A percentile compares a stretch with the other conserved stretches of the same genome.
phyloP scores from a whole-genome alignment of 2,329 filamentous ascomycete genomes.

The Rosellinia necatrix region DNA sequence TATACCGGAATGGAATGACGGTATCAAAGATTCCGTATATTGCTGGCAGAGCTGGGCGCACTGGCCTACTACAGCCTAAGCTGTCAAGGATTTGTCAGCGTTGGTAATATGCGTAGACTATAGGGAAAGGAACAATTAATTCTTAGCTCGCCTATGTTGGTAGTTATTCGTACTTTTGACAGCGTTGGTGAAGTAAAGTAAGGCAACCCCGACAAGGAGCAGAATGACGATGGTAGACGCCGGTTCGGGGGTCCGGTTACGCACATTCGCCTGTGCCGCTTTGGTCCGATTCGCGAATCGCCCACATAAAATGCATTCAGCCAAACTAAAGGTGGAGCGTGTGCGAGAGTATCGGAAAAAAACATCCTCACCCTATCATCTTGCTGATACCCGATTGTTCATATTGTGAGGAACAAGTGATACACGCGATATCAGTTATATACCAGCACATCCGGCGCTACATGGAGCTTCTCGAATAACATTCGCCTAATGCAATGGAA shows the following conservation, averaged over 20 bases:
- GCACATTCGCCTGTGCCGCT: neutral
- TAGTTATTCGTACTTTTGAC: no score
- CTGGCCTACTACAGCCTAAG: neutral
- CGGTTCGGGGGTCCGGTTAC: no score
- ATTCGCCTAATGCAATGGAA: neutral
- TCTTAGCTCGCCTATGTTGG: neutral
- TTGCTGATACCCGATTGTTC: neutral
- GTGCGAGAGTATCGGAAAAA: neutral
- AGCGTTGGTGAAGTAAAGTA: no score
- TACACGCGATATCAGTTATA: neutral
- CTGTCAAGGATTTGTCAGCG: neutral
- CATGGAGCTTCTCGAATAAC: neutral
- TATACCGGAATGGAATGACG: neutral
- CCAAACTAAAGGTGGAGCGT: conserved; percentile 1
- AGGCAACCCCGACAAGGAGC: no score
- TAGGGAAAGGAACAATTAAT: neutral
- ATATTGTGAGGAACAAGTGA: neutral
- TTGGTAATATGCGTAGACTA: neutral
- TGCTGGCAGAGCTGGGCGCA: neutral
- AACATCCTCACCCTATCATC: neutral
- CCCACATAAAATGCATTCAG: neutral
- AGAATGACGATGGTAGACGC: no score
- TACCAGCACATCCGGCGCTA: neutral
- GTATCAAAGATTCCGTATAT: neutral
- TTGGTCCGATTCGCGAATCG: neutral